Conservation (phyloP, 305 asterid species). For the Fraxinus albicans region DNA sequence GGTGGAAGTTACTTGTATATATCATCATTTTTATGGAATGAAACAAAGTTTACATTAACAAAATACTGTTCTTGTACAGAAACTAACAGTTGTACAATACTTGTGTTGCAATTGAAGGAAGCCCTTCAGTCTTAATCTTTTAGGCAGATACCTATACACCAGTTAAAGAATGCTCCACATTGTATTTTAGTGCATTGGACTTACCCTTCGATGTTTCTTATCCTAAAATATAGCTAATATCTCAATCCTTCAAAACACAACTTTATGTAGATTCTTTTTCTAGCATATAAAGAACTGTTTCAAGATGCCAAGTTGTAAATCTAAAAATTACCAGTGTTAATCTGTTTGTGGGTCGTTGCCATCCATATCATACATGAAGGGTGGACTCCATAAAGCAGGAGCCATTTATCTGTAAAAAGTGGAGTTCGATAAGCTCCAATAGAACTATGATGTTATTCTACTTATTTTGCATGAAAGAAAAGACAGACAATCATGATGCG, state of each 20-base stretch:
- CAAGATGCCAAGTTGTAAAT: not conserved
- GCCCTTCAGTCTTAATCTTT: not conserved
- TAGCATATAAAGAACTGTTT: not conserved
- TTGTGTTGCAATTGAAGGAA: not conserved
- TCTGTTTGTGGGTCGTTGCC: not conserved
- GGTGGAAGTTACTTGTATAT: not conserved
- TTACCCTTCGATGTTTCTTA: not conserved
- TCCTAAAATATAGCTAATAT: not conserved
- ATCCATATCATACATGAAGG: not conserved
- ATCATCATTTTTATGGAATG: not conserved
- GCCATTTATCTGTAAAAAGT: not conserved
- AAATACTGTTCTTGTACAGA: not conserved
- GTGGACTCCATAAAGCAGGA: not conserved
- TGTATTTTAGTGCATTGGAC: not conserved
- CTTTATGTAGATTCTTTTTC: not conserved
- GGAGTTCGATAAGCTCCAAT: not conserved
- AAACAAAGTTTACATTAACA: not conserved
- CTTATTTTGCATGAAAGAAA: not conserved
- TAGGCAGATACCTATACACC: not conserved
- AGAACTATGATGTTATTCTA: not conserved
- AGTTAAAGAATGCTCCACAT: not conserved
- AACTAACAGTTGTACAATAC: not conserved
- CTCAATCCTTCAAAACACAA: not conserved
- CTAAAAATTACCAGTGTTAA: not conserved
- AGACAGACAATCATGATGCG: not conserved